These are phyloP conservation scores for Leishmania tropica DNA, from an alignment of 208 protist species.

Conservation along the genomic window DNA sequence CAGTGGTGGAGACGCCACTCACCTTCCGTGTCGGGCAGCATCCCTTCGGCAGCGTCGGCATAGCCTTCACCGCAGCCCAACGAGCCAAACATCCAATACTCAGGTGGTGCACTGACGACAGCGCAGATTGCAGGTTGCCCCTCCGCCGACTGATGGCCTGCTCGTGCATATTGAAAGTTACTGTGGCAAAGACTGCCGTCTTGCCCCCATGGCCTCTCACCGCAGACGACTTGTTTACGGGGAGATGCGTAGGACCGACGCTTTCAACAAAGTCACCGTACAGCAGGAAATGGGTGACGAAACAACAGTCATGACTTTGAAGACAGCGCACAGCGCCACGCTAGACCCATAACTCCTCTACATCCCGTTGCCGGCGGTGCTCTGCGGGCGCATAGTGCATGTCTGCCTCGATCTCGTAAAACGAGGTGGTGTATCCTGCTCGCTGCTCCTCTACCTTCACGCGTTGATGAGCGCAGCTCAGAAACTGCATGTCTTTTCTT, in stretches of 20 bases:
- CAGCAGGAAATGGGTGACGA: neutral
- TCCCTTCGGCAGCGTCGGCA: neutral
- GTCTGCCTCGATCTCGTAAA: neutral
- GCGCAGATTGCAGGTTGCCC: neutral
- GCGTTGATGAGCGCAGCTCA: no score
- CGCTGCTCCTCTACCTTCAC: no score
- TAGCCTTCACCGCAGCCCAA: neutral
- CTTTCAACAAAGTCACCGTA: neutral
- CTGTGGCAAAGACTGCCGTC: neutral
- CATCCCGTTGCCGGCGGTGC: no score
- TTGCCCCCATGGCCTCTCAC: neutral
- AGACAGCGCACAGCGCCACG: no score
- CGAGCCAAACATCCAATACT: neutral
- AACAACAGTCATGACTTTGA: neutral
- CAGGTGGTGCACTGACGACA: neutral
- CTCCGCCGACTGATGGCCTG: neutral
- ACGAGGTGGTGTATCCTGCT: neutral
- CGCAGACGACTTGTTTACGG: neutral
- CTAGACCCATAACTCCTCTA: no score
- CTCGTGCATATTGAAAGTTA: neutral
- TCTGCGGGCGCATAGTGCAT: neutral
- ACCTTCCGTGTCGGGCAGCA: neutral
- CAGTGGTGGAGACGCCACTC: neutral
- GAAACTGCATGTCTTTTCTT: no score
- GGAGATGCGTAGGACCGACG: neutral